These are phyloP conservation scores for Carex parvula DNA, from an alignment of 176 grass and related monocot species.

Conservation along the genomic window DNA sequence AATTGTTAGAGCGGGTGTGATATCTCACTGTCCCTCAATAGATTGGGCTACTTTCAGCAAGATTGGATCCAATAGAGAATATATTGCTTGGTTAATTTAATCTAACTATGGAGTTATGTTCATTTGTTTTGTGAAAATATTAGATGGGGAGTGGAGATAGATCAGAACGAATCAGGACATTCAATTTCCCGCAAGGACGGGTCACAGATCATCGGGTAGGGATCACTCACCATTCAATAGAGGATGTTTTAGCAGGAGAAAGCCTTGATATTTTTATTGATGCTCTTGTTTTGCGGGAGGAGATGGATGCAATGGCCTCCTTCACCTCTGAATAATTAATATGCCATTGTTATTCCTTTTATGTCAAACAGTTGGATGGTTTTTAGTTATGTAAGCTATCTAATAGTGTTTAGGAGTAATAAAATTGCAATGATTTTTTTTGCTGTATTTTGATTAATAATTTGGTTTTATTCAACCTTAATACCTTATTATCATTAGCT, in stretches of 20 bases:
- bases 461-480: neutral
- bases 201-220: slow-evolving; percentile 85
- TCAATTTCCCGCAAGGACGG: slow-evolving; percentile 89
- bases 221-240: slow-evolving; percentile 71
- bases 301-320: slow-evolving; percentile 75
- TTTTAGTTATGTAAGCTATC: neutral
- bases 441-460: neutral
- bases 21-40: neutral
- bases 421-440: neutral
- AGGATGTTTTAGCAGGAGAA: slow-evolving; percentile 76
- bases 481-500: neutral
- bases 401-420: neutral
- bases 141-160: slow-evolving; percentile 89
- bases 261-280: slow-evolving; percentile 65
- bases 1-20: neutral
- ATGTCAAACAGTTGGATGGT: neutral
- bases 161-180: slow-evolving; percentile 81
- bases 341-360: neutral
- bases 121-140: slow-evolving; percentile 6
- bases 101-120: neutral
- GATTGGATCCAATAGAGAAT: neutral
- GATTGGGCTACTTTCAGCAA: neutral
- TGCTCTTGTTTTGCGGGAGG: slow-evolving; percentile 67
- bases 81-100: neutral
- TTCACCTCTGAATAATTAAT: slow-evolving; percentile 28